phyloP scores from a whole-genome alignment of 1,139 yeast species.

The Arxiozyma slooffiae region DNA sequence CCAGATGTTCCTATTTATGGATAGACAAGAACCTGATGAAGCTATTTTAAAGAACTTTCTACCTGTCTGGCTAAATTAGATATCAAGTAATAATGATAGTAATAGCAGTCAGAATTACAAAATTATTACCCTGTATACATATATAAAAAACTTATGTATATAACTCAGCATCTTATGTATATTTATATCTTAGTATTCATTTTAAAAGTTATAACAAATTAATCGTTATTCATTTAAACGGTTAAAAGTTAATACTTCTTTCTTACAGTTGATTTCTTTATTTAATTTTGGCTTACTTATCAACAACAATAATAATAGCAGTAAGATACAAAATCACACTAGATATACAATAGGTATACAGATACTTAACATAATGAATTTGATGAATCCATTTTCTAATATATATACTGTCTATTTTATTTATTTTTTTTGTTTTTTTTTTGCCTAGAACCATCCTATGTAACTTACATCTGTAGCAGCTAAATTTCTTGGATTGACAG shows the following conservation, averaged over 20 bases:
- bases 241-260: not conserved
- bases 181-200: not conserved
- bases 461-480: slow-evolving; percentile 89
- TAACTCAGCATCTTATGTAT: not conserved
- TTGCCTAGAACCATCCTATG: slow-evolving; percentile 81
- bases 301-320: too few relatives aligned
- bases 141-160: not conserved
- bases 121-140: too few relatives aligned
- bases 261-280: too few relatives aligned
- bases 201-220: too few relatives aligned
- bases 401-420: too few relatives aligned
- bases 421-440: too few relatives aligned
- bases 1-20: not conserved
- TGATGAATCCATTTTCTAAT: not conserved
- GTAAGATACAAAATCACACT: too few relatives aligned
- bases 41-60: not conserved
- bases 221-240: not conserved
- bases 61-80: not conserved
- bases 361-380: too few relatives aligned
- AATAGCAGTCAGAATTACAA: not conserved
- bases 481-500: slow-evolving; percentile 89
- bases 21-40: not conserved
- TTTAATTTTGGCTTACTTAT: not conserved
- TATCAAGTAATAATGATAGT: not conserved
- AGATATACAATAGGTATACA: too few relatives aligned